Conservation (phyloP, 257 asterid species). For the Penstemon barbatus region DNA sequence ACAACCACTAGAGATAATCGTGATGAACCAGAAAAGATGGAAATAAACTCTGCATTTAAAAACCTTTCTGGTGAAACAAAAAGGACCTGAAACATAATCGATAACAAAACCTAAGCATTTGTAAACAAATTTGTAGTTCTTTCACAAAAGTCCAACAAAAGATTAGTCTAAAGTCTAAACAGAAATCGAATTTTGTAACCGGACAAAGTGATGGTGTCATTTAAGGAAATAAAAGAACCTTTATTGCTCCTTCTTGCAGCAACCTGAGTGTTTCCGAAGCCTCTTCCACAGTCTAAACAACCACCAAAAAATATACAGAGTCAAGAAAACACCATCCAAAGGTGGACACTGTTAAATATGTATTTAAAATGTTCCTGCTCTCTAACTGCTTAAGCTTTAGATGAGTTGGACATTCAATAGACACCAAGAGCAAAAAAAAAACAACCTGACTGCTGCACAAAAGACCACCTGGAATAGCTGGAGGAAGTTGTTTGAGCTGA, state of each 20-base stretch:
- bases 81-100: conserved; percentile 67
- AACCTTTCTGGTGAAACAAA: conserved; percentile 98
- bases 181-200: conserved; percentile 1
- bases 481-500: conserved; percentile 87
- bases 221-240: conserved; percentile 44
- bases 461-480: conserved; percentile 76
- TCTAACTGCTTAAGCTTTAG: no score
- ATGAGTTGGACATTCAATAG: neutral
- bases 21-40: conserved; percentile 56
- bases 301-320: conserved; percentile 18
- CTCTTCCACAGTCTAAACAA: conserved; percentile 74
- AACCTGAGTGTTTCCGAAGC: conserved; percentile 61
- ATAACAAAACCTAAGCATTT: conserved; percentile 9
- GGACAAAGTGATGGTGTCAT: conserved; percentile 1
- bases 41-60: conserved; percentile 68
- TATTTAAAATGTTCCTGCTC: neutral
- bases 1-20: conserved; percentile 78
- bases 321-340: conserved; percentile 26
- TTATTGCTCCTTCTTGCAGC: conserved; percentile 74
- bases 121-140: conserved; percentile 18
- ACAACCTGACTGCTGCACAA: conserved; percentile 85
- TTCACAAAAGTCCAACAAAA: conserved; percentile 8
- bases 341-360: neutral
- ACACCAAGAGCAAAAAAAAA: conserved; percentile 20
- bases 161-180: conserved; percentile 1